phyloP scores from a whole-genome alignment of 139 green algal genomes.

The Coelastrella sp. region DNA sequence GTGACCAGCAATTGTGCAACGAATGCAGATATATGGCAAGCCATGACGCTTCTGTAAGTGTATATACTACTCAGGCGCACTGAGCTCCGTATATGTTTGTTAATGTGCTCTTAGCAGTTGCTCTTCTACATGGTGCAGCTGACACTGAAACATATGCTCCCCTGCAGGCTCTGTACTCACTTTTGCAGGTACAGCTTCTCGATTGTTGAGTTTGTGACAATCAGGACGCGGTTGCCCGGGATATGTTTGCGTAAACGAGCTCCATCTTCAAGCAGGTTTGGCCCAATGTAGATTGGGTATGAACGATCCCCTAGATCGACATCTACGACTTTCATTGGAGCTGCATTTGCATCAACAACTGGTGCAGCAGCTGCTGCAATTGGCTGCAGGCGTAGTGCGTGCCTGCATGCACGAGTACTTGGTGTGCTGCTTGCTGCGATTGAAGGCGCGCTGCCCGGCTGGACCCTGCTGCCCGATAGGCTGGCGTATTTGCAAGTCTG shows the following conservation, averaged over 20 bases:
- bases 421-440: not conserved
- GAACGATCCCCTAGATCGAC: slow-evolving; percentile 91
- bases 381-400: not conserved
- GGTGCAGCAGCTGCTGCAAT: slow-evolving; percentile 2
- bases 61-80: no score
- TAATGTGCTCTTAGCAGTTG: no score
- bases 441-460: not conserved
- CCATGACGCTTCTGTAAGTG: no score
- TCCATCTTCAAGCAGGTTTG: slow-evolving; percentile 77
- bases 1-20: no score
- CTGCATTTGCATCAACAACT: not conserved
- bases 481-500: not conserved
- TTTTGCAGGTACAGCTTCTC: slow-evolving; percentile 94
- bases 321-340: slow-evolving; percentile 67
- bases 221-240: slow-evolving; percentile 85
- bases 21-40: no score
- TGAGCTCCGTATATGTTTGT: no score
- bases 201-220: slow-evolving; percentile 98
- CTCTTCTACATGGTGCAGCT: no score
- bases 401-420: not conserved
- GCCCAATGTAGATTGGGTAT: slow-evolving; percentile 99
- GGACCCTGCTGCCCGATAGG: not conserved
- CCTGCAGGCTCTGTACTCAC: slow-evolving; percentile 48
- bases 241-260: slow-evolving; percentile 91
- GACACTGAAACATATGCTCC: no score